Conservation (phyloP, 176 grass and related monocot species). For the Bothriochloa decipiens region DNA sequence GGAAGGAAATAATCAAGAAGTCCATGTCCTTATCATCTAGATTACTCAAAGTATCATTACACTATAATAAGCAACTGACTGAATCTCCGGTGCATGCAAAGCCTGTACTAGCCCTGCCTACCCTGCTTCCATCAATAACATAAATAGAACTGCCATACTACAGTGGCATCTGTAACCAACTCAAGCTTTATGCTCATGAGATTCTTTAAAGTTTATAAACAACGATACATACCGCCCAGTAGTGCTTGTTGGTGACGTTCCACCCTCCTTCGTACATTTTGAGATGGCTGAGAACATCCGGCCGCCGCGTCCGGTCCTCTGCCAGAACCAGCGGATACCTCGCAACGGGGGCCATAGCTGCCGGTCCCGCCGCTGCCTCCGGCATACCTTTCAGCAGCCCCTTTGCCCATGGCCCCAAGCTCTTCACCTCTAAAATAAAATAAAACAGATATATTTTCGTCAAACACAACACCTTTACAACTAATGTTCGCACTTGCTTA, state of each 20-base stretch:
- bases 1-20: constrained; percentile 34
- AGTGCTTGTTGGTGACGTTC: constrained; percentile 88
- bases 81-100: constrained; percentile 19
- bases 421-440: constrained; percentile 74
- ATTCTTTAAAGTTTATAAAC: constrained; percentile 16
- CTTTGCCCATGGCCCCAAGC: constrained; percentile 83
- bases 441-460: constrained; percentile 5
- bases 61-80: constrained; percentile 5
- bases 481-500: constrained; percentile 30
- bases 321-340: constrained; percentile 83
- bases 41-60: constrained; percentile 25
- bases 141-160: constrained; percentile 6
- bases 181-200: constrained; percentile 6
- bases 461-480: constrained; percentile 21
- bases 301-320: constrained; percentile 73
- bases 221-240: constrained; percentile 77
- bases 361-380: constrained; percentile 32
- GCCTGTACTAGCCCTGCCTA: constrained; percentile 29
- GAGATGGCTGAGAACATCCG: constrained; percentile 70
- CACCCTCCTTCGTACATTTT: constrained; percentile 79
- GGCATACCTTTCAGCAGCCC: constrained; percentile 76
- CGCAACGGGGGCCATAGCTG: constrained; percentile 45
- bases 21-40: constrained; percentile 10
- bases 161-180: constrained; percentile 34
- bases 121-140: constrained; percentile 42